Evolutionary conservation across 2,329 filamentous ascomycete genomes (phyloP), one percentile per base, ranked within the genome.

Genomic region (Epichloe brachyelytri): DNA sequence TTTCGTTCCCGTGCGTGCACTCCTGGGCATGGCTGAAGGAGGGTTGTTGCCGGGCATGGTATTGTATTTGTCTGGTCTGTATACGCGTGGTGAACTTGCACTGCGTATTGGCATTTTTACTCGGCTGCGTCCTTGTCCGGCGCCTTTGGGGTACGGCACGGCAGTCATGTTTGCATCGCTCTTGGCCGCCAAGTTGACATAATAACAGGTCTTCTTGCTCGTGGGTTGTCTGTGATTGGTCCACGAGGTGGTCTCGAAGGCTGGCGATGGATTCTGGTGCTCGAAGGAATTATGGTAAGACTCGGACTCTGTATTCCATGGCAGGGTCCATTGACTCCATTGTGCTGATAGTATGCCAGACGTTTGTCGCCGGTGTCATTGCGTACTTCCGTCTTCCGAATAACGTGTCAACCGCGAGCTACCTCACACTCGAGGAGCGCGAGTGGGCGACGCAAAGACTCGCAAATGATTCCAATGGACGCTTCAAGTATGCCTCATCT

Each of bases 31-130:
- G 6, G 74, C 86, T 38, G 83, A 87, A 65, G 83, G 80, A 0
- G 83, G 83, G 0, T 67, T 87, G 0, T 86, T 87, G 55, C 84
- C 84, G 0, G 83, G 84, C 0, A 67, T 85, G 56, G 80, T 78
- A 3, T 68, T 83, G n/a, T 87, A 87, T 57, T 72, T 89, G 19
- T 88, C 85, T 0, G 76, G 88, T 56, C 88, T 87, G 70, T 89
- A 89, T 68, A 85, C 80, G 45, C 85, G 84, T 60, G 74, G 75
- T 20, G 85, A 89, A 64, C 74, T 88, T 2, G 85, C 83, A 4
- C 66, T 88, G 43, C 79, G 86, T 3, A 81, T 88, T 3, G 83
- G 82, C 1, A 87, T 86, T 57, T 89, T 0, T 88, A 88, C 60
- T 80, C 84, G 46, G 79, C 75, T 41, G 78, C 85, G 1, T 85